Percentiles rank a stretch among this genome's conserved stretches.
Conservation (phyloP, 345 rosid genomes). For the Eucalyptus marginata region DNA sequence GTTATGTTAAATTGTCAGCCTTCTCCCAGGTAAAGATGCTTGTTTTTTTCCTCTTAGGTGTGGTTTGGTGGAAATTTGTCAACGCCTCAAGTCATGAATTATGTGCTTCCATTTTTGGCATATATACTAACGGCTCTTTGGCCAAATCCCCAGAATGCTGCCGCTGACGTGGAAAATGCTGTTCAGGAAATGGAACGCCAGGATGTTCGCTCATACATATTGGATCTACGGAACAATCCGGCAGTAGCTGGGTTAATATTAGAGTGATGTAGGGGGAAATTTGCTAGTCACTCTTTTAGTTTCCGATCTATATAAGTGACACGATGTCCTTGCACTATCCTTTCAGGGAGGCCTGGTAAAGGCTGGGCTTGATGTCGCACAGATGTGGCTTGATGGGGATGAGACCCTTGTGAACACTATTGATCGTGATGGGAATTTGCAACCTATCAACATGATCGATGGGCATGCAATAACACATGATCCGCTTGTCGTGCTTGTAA, state of each 20-base stretch:
- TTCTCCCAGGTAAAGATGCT: slow-evolving; percentile 59
- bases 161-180: slow-evolving; percentile 56
- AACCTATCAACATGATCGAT: slow-evolving; percentile 57
- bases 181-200: slow-evolving; percentile 64
- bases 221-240: slow-evolving; percentile 80
- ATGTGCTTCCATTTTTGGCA: not conserved
- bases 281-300: not conserved
- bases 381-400: slow-evolving; percentile 81
- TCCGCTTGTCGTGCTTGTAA: slow-evolving; percentile 86
- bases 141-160: slow-evolving; percentile 50
- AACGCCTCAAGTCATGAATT: not conserved
- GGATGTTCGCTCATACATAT: slow-evolving; percentile 69
- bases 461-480: slow-evolving; percentile 82
- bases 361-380: slow-evolving; percentile 88
- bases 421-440: slow-evolving; percentile 64
- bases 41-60: not conserved
- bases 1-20: slow-evolving; percentile 59
- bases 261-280: not conserved
- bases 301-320: not conserved
- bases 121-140: not conserved
- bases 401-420: slow-evolving; percentile 79
- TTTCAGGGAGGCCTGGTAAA: slow-evolving; percentile 80
- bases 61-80: not conserved
- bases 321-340: not conserved
- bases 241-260: slow-evolving; percentile 6